Evolutionary conservation across 768 basidiomycete genomes (phyloP), one percentile per base, ranked within the genome.

Genomic region (Leccinum uliginosum): DNA sequence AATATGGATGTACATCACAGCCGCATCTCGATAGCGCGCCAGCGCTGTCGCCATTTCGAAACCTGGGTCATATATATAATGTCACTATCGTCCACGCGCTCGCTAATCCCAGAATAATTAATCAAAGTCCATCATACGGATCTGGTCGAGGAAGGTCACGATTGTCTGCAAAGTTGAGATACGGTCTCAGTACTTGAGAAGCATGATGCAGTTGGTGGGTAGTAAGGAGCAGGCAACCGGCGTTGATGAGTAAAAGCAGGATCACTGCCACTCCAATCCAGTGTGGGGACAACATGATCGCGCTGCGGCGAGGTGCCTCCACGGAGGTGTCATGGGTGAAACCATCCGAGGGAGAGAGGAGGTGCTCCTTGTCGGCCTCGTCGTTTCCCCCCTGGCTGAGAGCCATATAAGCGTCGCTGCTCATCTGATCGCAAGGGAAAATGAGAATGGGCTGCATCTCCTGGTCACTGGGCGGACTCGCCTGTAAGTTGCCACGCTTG

Each of bases 91-190:
- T 24, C 50, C 50, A 27, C 21, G 19, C 19, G 19, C 19, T 43
- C 19, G 11, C 32, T 7, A 50, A 27, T 10, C 9, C 10, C 17
- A 15, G 5, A 47, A 17, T 32, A 32, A 50, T 9, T 7, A 23
- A 53, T 70, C 50, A 70, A 47, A 71, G 61, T 45, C 69, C 69
- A 50, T 72, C 66, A 48, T 70, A 72, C 10, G 58, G 68, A 51
- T 71, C 64, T 17, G 68, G 70, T 21, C 66, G 66, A 50, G 69
- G 66, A 19, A 70, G 60, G 47, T 62, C 46, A n/a, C 68, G 62
- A 12, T 70, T 67, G 35, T 70, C 69, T 1, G 59, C 46, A 45
- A 59, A 61, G 19, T 44, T 58, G 47, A 68, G 51, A 30, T 64
- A 40, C 23, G 66, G 61, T 34, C 49, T 59, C 47, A 68, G 43